Evolutionary conservation across 2,329 filamentous ascomycete genomes (phyloP).

Genomic region (Beauveria sp.): DNA sequence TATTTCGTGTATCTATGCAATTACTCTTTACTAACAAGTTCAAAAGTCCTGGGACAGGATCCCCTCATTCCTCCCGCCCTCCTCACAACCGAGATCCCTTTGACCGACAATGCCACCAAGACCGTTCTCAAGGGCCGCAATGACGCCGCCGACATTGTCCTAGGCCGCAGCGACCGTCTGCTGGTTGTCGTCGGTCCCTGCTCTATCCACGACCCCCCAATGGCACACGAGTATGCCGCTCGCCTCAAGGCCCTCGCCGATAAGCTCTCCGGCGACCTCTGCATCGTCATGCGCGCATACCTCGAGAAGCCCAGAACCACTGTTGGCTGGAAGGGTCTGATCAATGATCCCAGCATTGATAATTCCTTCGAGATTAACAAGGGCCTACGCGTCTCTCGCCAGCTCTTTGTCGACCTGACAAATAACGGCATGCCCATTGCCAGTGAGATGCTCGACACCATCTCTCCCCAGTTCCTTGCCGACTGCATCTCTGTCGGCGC

Average conservation of each 20-base stretch:
- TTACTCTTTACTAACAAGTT: neutral
- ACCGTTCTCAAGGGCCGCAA: constrained; percentile 66
- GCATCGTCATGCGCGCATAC: constrained; percentile 96
- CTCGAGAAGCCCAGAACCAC: constrained; percentile 98
- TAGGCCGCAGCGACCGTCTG: constrained; percentile 74
- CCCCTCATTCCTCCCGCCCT: constrained; percentile 84
- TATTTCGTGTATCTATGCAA: neutral
- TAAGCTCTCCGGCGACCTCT: constrained; percentile 74
- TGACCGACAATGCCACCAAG: constrained; percentile 52
- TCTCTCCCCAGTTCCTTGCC: constrained; percentile 94
- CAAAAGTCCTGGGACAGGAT: constrained; percentile 81
- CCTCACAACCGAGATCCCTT: constrained; percentile 78
- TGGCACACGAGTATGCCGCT: constrained; percentile 80
- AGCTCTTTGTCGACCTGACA: constrained; percentile 90
- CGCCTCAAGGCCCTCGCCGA: constrained; percentile 70
- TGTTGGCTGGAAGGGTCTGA: constrained; percentile 97
- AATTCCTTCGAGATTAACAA: constrained; percentile 99
- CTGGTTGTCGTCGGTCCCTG: constrained; percentile 93
- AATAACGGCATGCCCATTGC: constrained; percentile 86
- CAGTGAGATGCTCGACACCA: constrained; percentile 97
- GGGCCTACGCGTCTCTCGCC: constrained; percentile 82
- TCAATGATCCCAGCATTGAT: constrained; percentile 98
- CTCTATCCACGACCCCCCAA: constrained; percentile 89
- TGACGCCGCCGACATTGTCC: constrained; percentile 66
- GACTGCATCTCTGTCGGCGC: constrained; percentile 93